Evolutionary conservation across 108 stramenopile species (phyloP).

Genomic region (Discostella stelligeroides): DNA sequence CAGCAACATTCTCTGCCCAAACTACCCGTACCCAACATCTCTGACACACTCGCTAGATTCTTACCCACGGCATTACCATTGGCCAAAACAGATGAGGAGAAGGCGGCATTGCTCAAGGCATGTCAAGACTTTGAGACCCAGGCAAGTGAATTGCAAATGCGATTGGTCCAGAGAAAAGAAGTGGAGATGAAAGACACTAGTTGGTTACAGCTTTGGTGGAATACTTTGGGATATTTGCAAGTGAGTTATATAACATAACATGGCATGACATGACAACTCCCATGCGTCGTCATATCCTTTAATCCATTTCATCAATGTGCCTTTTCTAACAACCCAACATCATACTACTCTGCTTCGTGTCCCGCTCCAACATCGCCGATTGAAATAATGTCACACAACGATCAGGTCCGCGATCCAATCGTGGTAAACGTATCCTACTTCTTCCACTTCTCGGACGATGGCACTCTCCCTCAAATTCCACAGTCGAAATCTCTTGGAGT

Average conservation of each 20-base stretch:
- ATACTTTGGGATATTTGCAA: constrained; percentile 80
- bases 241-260: constrained; percentile 13
- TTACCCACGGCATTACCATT: constrained; percentile 73
- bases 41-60: constrained; percentile 69
- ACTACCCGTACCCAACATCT: constrained; percentile 72
- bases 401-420: constrained; percentile 78
- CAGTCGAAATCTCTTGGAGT: constrained; percentile 26
- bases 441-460: constrained; percentile 83
- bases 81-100: constrained; percentile 62
- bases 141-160: constrained; percentile 63
- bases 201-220: constrained; percentile 91
- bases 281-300: no score
- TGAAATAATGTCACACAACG: background rate
- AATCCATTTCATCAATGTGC: no score
- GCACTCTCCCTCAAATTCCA: constrained; percentile 46
- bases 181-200: constrained; percentile 63
- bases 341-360: background rate
- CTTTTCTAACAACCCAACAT: no score
- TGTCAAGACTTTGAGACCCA: constrained; percentile 62
- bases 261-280: no score
- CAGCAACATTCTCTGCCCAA: constrained; percentile 63
- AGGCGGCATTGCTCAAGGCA: constrained; percentile 49
- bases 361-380: background rate
- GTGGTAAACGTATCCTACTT: constrained; percentile 89
- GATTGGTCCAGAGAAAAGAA: constrained; percentile 55